Evolutionary conservation across 2,329 filamentous ascomycete species (phyloP).

Genomic region (Boeremia exigua): DNA sequence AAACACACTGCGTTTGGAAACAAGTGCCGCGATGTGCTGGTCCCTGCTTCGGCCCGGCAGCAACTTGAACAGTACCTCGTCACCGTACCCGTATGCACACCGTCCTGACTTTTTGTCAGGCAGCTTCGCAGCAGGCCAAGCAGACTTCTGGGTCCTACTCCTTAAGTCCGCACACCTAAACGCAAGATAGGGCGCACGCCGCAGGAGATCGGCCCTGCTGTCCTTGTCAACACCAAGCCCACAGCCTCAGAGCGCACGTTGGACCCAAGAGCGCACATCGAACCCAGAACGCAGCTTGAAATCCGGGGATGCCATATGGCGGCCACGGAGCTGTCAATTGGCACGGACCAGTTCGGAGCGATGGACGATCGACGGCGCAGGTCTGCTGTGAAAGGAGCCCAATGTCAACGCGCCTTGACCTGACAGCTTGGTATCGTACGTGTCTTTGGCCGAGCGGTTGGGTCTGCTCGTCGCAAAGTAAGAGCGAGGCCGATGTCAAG

Average conservation of each 20-base stretch:
- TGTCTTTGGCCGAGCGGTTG: not conserved
- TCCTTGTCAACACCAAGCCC: not conserved
- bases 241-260: not conserved
- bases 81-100: no score
- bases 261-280: not conserved
- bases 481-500: not conserved
- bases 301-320: constrained; percentile 8
- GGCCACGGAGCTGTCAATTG: not conserved
- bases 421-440: not conserved
- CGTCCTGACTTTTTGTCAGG: no score
- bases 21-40: constrained; percentile 2
- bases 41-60: not conserved
- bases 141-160: no score
- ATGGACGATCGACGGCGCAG: constrained; percentile 3
- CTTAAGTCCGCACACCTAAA: no score
- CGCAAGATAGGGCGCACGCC: no score
- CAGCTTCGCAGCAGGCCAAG: no score
- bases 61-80: not conserved
- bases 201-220: not conserved
- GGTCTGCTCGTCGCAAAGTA: not conserved
- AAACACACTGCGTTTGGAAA: constrained; percentile 10
- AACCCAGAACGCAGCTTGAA: not conserved
- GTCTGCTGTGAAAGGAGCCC: constrained; percentile 3
- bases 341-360: constrained; percentile 4
- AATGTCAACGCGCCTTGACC: not conserved